Conservation (phyloP, 1,284 basidiomycete genomes). For the Trametes pubescens region DNA sequence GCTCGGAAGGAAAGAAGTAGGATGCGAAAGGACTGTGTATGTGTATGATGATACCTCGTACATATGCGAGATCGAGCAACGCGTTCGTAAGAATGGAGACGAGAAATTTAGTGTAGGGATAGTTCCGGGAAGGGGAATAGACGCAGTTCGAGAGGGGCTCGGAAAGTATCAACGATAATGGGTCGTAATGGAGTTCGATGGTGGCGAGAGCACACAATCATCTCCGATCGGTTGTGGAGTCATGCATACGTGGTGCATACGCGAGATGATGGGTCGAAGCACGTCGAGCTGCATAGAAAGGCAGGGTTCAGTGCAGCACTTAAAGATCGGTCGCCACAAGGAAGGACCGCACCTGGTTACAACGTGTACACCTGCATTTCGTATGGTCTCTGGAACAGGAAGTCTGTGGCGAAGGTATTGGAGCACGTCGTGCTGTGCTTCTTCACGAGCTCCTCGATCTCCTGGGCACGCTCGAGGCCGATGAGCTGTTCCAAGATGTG, state of each 20-base stretch:
- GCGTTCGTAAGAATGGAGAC: too few species aligned
- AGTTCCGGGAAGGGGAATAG: not conserved
- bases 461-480: constrained; percentile 18
- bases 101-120: too few species aligned
- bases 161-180: too few species aligned
- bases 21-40: not conserved
- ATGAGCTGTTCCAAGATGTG: constrained; percentile 29
- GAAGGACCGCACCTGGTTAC: not conserved
- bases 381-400: constrained; percentile 5
- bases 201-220: too few species aligned
- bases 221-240: too few species aligned
- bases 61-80: not conserved
- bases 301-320: too few species aligned
- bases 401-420: constrained; percentile 1
- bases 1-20: not conserved
- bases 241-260: too few species aligned
- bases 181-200: too few species aligned
- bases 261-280: not conserved
- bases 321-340: too few species aligned
- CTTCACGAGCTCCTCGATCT: constrained; percentile 30
- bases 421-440: constrained; percentile 21
- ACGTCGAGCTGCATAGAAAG: too few species aligned
- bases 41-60: not conserved
- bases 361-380: not conserved
- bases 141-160: too few species aligned